Evolutionary conservation across 2,329 filamentous ascomycete genomes (phyloP).

Genomic region (Colletotrichum musae): DNA sequence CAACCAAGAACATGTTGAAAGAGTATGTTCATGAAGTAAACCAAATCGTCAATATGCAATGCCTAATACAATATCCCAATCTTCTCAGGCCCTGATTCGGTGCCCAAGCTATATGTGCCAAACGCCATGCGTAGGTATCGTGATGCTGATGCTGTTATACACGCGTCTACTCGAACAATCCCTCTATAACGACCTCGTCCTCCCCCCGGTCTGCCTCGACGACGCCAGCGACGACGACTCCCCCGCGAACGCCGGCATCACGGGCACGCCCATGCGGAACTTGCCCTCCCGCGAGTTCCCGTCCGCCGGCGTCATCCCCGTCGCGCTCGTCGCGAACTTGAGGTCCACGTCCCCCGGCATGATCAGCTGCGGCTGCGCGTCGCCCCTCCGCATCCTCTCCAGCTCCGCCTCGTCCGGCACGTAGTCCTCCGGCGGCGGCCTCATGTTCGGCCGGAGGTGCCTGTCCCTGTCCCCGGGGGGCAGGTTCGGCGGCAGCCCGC

Average conservation of each 20-base stretch:
- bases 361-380: constrained; percentile 46
- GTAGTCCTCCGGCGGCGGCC: constrained; percentile 42
- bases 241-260: not conserved
- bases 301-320: constrained; percentile 38
- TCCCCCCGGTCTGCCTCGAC: not conserved
- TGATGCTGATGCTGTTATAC: not conserved
- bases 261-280: constrained; percentile 19
- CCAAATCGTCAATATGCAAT: too few relatives aligned
- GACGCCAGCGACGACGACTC: constrained; percentile 7
- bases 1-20: too few relatives aligned
- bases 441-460: constrained; percentile 33
- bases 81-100: not conserved
- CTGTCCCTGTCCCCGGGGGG: constrained; percentile 6
- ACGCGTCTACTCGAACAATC: not conserved
- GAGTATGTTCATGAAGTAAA: too few relatives aligned
- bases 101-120: not conserved
- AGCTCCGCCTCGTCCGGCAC: constrained; percentile 43
- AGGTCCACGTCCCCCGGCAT: constrained; percentile 34
- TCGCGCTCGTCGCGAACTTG: constrained; percentile 39
- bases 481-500: constrained; percentile 7
- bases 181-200: constrained; percentile 10
- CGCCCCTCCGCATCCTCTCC: constrained; percentile 43
- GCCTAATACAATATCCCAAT: too few relatives aligned
- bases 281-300: constrained; percentile 29
- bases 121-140: constrained; percentile 21